Evolutionary conservation across 2,329 filamentous ascomycete genomes (phyloP).

Genomic region (Talaromyces sp.): DNA sequence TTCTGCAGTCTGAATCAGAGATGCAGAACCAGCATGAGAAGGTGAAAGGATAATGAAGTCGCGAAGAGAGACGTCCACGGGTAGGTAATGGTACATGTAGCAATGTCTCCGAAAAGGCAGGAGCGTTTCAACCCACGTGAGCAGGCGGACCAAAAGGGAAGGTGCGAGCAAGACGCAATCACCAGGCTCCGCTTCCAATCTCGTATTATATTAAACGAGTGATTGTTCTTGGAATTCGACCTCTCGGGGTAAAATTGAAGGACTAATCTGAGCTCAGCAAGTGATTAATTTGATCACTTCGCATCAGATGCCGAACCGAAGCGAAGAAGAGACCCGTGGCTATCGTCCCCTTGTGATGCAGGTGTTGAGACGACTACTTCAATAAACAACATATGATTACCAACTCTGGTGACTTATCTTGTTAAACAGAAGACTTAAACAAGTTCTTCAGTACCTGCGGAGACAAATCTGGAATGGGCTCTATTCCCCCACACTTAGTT

Average conservation of each 20-base stretch:
- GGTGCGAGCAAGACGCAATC: constrained; percentile 1
- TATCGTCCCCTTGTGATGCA: too few species aligned
- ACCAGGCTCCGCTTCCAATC: not conserved
- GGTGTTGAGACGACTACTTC: too few species aligned
- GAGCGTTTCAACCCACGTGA: not conserved
- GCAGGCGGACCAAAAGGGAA: not conserved
- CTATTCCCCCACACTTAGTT: too few species aligned
- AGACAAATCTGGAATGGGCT: too few species aligned
- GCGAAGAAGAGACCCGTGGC: not conserved
- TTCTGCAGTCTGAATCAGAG: not conserved
- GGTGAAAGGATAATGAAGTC: too few species aligned
- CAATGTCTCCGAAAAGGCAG: not conserved
- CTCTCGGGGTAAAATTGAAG: not conserved
- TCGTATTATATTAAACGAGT: not conserved
- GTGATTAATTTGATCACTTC: not conserved
- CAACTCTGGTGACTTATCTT: too few species aligned
- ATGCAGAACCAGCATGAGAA: not conserved
- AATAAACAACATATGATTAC: too few species aligned
- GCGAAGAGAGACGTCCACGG: not conserved
- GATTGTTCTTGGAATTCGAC: not conserved
- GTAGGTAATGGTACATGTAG: too few species aligned
- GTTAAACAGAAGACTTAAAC: too few species aligned
- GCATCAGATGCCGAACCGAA: not conserved
- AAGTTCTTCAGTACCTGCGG: too few species aligned
- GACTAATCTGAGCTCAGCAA: not conserved